Percentiles rank a stretch among this genome's conserved stretches.
phyloP scores from a whole-genome alignment of 768 basidiomycete genomes.

The Psilocybe azurescens region DNA sequence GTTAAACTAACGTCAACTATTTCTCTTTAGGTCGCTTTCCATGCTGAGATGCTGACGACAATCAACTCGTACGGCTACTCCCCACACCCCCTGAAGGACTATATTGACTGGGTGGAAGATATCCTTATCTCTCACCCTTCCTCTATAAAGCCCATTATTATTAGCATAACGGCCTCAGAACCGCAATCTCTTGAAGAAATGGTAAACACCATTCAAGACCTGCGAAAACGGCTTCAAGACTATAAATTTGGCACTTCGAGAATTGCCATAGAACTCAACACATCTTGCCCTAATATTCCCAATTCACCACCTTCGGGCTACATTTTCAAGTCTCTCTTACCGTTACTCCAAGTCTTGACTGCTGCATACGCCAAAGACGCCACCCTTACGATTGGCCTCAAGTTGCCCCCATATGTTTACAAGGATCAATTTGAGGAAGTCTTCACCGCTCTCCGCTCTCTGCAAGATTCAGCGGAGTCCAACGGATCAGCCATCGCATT shows the following conservation, averaged over 20 bases:
- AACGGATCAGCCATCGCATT: slow-evolving; percentile 60
- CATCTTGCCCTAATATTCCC: slow-evolving; percentile 83
- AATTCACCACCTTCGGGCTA: slow-evolving; percentile 72
- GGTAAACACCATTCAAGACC: slow-evolving; percentile 61
- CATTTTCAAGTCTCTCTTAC: slow-evolving; percentile 50
- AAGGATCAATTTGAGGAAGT: slow-evolving; percentile 63
- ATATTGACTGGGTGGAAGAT: slow-evolving; percentile 67
- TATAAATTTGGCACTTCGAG: slow-evolving; percentile 29
- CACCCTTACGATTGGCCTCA: slow-evolving; percentile 72
- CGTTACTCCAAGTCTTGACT: slow-evolving; percentile 61
- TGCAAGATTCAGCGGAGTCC: slow-evolving; percentile 32
- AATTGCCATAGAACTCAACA: slow-evolving; percentile 82
- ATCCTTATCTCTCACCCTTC: slow-evolving; percentile 44
- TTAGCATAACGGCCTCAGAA: slow-evolving; percentile 76
- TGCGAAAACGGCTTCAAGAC: slow-evolving; percentile 50
- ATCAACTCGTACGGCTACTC: slow-evolving; percentile 91
- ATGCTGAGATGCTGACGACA: slow-evolving; percentile 56
- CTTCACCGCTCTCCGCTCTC: slow-evolving; percentile 48
- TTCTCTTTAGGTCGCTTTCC: slow-evolving; percentile 61
- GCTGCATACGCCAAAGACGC: slow-evolving; percentile 52
- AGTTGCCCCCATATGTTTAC: slow-evolving; percentile 78
- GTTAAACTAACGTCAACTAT: slow-evolving; percentile 6
- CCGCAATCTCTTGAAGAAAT: slow-evolving; percentile 55
- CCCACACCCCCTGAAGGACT: slow-evolving; percentile 70
- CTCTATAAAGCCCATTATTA: slow-evolving; percentile 63